A percentile compares a stretch with the other conserved stretches of the same genome.
Evolutionary conservation across 1,284 basidiomycete genomes (phyloP).

Genomic region (Cryptococcus hybrid): DNA sequence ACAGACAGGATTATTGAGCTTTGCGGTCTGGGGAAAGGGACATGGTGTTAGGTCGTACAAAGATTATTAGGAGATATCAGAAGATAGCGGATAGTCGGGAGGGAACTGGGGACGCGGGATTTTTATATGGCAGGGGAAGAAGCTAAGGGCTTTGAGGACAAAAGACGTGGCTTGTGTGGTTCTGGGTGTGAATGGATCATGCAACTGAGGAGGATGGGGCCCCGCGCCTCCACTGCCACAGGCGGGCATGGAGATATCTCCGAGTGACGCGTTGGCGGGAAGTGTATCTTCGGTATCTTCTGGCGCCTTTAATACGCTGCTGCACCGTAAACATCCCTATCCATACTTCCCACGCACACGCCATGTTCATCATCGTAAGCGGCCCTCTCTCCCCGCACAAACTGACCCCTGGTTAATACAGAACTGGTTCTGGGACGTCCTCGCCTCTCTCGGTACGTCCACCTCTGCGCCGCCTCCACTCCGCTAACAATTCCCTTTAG

Average conservation of each 20-base stretch:
- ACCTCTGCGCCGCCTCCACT: background rate
- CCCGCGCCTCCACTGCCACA: slow-evolving; percentile 1
- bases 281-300: too few relatives aligned
- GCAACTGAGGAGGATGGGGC: background rate
- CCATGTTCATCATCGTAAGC: slow-evolving; percentile 24
- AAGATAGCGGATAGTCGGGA: background rate
- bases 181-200: too few relatives aligned
- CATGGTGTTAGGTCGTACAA: background rate
- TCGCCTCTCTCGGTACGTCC: slow-evolving; percentile 77
- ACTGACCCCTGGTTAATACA: slow-evolving; percentile 9
- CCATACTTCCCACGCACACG: background rate
- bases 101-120: too few relatives aligned
- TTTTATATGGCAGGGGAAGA: too few relatives aligned
- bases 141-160: too few relatives aligned
- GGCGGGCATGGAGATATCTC: background rate
- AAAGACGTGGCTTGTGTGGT: too few relatives aligned
- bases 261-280: background rate
- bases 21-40: slow-evolving; percentile 21
- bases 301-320: too few relatives aligned
- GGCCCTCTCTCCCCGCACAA: background rate
- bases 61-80: background rate
- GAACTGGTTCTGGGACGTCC: slow-evolving; percentile 94
- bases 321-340: background rate
- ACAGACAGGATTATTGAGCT: slow-evolving; percentile 41
- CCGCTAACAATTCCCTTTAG: slow-evolving; percentile 52